Base-by-base conservation (phyloP, 345 rosid genomes). In the Linum lewisii region DNA sequence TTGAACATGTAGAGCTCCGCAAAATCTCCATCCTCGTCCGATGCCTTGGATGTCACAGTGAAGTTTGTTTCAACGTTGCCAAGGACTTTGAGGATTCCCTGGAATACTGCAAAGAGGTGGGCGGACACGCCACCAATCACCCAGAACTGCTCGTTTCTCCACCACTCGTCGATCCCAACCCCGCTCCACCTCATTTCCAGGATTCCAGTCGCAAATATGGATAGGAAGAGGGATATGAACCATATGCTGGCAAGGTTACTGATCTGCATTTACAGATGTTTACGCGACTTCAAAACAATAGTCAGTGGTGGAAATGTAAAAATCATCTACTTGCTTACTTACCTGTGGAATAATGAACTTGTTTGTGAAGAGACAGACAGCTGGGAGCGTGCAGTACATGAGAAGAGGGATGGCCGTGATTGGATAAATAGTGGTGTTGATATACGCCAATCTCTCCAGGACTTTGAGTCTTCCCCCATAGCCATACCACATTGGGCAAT, bases 131-230 rank as follows among this genome's bases (percentile, higher is more conserved):
- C 52, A 49, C 52, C 52, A 6, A 26, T 26, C 32, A 26, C 32
- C 32, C 32, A 26, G 32, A 26, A 26, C 32, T 26, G 32, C 32
- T 26, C 32, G 32, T 26, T 26, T 26, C 32, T 26, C 32, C 32
- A 26, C 32, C 32, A 26, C 32, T 26, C 52, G 52, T 49, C 52
- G 52, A 49, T 49, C 16, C 52, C 52, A 15, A 49, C 52, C 20
- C 52, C 52, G 52, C 52, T 49, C 52, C 52, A 49, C 21, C 52
- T 49, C 52, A 49, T 49, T 21, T 49, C 52, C 52, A 49, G 52
- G 21, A 49, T 49, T 18, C 52, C 52, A 15, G 52, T 49, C 6
- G 52, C 52, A 15, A 49, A 49, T 4, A 49, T 49, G 13, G 52
- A 16, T 11, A 18, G 21, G 21, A 49, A 49, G 52, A 49, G 52